Percentiles rank a stretch among this genome's conserved stretches.
Conservation (phyloP, 2,329 filamentous ascomycete species). For the Pleoardoris graminearum region DNA sequence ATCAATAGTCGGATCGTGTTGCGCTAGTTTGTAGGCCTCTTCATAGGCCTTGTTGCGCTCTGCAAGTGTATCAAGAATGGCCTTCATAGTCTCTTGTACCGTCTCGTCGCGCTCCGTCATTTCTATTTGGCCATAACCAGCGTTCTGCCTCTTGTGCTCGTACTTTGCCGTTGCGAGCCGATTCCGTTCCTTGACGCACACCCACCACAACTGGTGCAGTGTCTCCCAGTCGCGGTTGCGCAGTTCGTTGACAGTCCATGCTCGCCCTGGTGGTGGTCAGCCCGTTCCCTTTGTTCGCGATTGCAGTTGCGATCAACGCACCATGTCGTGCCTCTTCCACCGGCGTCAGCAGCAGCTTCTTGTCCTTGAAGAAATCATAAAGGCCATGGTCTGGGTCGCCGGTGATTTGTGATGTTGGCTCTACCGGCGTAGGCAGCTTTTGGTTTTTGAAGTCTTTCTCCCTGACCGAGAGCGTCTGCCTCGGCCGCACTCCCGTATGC, state of each 20-base stretch:
- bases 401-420: conserved; percentile 61
- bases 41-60: conserved; percentile 89
- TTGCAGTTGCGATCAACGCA: conserved; percentile 25
- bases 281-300: not conserved
- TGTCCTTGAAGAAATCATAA: conserved; percentile 83
- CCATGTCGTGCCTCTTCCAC: conserved; percentile 71
- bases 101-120: conserved; percentile 63
- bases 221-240: conserved; percentile 92
- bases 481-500: conserved; percentile 67
- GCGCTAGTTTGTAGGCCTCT: conserved; percentile 67
- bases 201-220: conserved; percentile 90
- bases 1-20: conserved; percentile 53
- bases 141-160: conserved; percentile 68
- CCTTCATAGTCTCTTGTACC: conserved; percentile 77
- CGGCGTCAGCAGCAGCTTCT: conserved; percentile 71
- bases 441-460: conserved; percentile 56
- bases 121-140: conserved; percentile 76
- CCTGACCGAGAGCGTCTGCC: conserved; percentile 73
- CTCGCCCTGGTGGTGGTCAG: conserved; percentile 58
- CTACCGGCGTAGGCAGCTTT: conserved; percentile 70
- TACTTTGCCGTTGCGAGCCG: conserved; percentile 75
- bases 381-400: conserved; percentile 80
- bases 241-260: conserved; percentile 85
- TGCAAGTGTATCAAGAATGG: conserved; percentile 82
- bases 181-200: conserved; percentile 89